Base-by-base conservation (phyloP, 169 alveolate genomes). In the Plasmodium adleri region DNA sequence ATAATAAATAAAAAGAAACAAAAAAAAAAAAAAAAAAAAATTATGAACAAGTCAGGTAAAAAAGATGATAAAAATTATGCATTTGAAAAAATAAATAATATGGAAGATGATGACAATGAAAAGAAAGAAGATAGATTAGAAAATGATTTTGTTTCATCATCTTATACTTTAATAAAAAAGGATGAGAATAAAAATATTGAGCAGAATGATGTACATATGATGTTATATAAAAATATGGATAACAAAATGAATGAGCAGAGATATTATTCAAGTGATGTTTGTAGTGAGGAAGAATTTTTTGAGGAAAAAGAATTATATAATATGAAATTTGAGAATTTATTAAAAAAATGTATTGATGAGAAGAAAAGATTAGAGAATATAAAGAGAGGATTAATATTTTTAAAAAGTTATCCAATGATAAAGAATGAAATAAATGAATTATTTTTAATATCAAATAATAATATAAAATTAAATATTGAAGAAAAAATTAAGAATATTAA, bases 351-450 rank as follows among this genome's bases (percentile, higher is more conserved):
- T 62, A 52, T 80, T 72, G 90, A 80, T 17, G 54, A 70, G 9
- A 80, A 80, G n/a, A 26, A 15, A 22, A 67, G 17, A 7, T 47
- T 80, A 20, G 90, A 80, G 45, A 68, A 80, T 6, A 56, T 80
- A 43, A 80, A 80, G 58, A 67, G 47, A 22, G 72, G 90, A 1
- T 32, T 80, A 8, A 13, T 67, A n/a, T 80, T 80, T 15, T 17
- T 80, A 52, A 66, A 80, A 47, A 12, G 28, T 4, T 68, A 52
- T 62, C 83, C 83, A 12, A 10, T 80, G 5, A 1, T 80, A 13
- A 32, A 80, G 43, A 80, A 80, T 43, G 68, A 67, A 6, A 80
- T 80, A 24, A 68, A 68, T 47, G 90, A 67, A 80, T 22, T 67
- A 17, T 68, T 80, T 13, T 24, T 56, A 52, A 20, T 59, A 20